These are phyloP conservation scores for Eutrema yunnanense DNA, from an alignment of 345 rosid genomes.

Conservation along the genomic window DNA sequence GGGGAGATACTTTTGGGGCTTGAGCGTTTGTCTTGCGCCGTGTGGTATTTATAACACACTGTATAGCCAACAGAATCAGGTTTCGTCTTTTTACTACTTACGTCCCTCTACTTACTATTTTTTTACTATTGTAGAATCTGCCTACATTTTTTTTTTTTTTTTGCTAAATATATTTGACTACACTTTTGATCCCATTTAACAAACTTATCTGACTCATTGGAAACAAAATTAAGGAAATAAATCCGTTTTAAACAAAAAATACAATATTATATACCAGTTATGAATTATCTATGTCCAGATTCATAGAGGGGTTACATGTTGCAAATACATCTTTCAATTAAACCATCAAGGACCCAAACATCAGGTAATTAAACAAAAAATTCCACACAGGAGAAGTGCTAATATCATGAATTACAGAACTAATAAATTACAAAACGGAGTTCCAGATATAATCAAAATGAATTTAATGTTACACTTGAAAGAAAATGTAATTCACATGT, in stretches of 20 bases:
- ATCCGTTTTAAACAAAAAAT: neutral
- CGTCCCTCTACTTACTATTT: neutral
- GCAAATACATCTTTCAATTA: neutral
- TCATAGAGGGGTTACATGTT: neutral
- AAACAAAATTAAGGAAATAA: neutral
- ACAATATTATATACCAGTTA: neutral
- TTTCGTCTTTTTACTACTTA: neutral
- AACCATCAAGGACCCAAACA: neutral
- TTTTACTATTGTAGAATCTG: neutral
- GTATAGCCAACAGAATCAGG: neutral
- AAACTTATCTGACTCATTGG: neutral
- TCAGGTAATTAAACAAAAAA: neutral
- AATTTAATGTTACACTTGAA: neutral
- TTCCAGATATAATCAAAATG: neutral
- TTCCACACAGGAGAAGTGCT: neutral
- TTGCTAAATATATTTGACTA: no score
- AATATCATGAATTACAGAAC: neutral
- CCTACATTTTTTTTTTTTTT: neutral
- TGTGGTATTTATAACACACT: conserved; percentile 5
- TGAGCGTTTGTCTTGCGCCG: neutral
- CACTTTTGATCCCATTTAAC: no score
- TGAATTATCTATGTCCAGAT: neutral
- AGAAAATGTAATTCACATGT: neutral
- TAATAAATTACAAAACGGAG: neutral
- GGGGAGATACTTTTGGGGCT: neutral